Base-by-base conservation (phyloP, 192 early-diverging fungal species). In the Podila epicladia region DNA sequence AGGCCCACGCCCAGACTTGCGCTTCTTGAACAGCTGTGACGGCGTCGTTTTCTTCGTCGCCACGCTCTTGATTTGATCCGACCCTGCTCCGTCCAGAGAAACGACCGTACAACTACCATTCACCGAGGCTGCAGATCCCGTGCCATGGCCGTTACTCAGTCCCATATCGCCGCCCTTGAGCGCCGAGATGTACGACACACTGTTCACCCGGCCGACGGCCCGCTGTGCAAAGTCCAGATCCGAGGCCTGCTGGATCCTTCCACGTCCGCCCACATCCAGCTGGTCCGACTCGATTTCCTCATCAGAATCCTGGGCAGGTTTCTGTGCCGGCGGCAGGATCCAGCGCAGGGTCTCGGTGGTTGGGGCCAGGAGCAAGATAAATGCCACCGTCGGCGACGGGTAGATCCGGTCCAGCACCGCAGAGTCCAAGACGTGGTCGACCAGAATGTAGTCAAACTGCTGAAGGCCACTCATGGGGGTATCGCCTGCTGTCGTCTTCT, bases 381-480 rank as follows among this genome's bases (percentile, higher is more conserved):
- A 80, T 9, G 77, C 77, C 26, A 80, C 48, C 3, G 28, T 22
- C 0, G 77, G 77, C 11, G 77, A 72, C 1, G 77, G 77, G 61
- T 80, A 73, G 33, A 80, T 73, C 31, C 70, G 58, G n/a, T 80
- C 77, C 22, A 80, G 62, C 26, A 72, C 71, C 0, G 66, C 61
- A 53, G 77, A 80, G 19, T 80, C 77, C 22, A 80, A 58, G 7
- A 80, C 77, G 58, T 80, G 77, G 31, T 80, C 77, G 2, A 80
- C 67, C 12, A 80, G 67, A 48, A 80, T 80, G 55, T 72, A 80
- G 35, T 80, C 77, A 29, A 80, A 80, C 22, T n/a, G 77, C 19
- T 31, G 37, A 48, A 78, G 65, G 12, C 20, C 31, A 2, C 61
- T 49, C 22, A 29, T 29, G 29, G 29, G 29, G 55, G 48, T 4